A percentile compares a stretch with the other conserved stretches of the same genome.
phyloP scores from a whole-genome alignment of 805 yeast species.

The Nakazawaea siamensis region DNA sequence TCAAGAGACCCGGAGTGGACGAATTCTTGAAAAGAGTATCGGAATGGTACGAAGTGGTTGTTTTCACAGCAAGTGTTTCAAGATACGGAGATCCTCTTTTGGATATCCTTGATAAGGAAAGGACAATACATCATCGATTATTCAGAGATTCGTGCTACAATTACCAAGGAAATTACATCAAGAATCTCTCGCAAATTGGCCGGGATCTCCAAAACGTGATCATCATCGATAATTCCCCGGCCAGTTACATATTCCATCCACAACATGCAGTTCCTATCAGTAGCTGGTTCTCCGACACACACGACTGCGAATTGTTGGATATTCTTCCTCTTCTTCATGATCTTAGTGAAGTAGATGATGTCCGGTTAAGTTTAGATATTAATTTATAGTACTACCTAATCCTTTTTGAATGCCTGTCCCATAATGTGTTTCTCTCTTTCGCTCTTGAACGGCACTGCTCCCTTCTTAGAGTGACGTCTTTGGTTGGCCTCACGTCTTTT shows the following conservation, averaged over 20 bases:
- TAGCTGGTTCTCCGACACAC: slow-evolving; percentile 97
- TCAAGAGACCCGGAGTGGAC: slow-evolving; percentile 97
- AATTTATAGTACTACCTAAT: slow-evolving; percentile 26
- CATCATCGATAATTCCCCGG: slow-evolving; percentile 95
- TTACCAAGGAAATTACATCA: slow-evolving; percentile 91
- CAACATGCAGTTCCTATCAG: slow-evolving; percentile 96
- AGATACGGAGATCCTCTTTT: slow-evolving; percentile 94
- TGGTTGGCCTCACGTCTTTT: slow-evolving; percentile 80
- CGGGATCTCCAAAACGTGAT: slow-evolving; percentile 80
- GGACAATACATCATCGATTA: slow-evolving; percentile 78
- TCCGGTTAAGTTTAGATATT: slow-evolving; percentile 78
- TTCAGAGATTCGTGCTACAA: slow-evolving; percentile 92
- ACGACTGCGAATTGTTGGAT: slow-evolving; percentile 91
- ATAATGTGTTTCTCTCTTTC: slow-evolving; percentile 87
- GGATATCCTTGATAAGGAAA: slow-evolving; percentile 74
- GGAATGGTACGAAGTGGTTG: slow-evolving; percentile 85
- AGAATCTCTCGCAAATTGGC: slow-evolving; percentile 89
- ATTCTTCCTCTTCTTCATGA: slow-evolving; percentile 87
- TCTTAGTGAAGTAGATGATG: slow-evolving; percentile 78
- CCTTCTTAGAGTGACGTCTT: slow-evolving; percentile 67
- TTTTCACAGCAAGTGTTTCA: slow-evolving; percentile 92
- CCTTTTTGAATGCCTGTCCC: slow-evolving; percentile 61
- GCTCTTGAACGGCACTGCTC: slow-evolving; percentile 45
- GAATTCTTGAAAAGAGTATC: slow-evolving; percentile 82
- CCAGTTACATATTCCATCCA: slow-evolving; percentile 96